These are phyloP conservation scores for Ampelocalamus luodianensis DNA, from an alignment of 176 grass and related monocot genomes.

Conservation along the genomic window DNA sequence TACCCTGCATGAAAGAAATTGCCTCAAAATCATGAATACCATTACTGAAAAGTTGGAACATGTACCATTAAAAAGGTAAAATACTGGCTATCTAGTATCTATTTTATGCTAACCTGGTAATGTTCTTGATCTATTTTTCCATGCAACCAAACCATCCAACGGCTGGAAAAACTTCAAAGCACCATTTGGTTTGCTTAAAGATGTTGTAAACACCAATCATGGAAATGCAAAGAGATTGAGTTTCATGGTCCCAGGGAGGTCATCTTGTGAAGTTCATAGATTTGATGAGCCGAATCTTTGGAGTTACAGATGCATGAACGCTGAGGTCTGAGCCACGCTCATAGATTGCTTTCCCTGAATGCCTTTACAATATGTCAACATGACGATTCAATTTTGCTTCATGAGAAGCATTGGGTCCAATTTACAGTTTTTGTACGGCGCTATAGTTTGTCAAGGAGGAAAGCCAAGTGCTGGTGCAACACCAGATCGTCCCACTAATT, in stretches of 20 bases:
- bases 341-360: slow-evolving; percentile 19
- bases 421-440: slow-evolving; percentile 12
- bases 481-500: slow-evolving; percentile 37
- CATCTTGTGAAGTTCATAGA: slow-evolving; percentile 30
- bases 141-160: slow-evolving; percentile 19
- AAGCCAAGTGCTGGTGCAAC: slow-evolving; percentile 27
- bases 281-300: slow-evolving; percentile 1
- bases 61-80: not conserved
- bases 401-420: slow-evolving; percentile 17
- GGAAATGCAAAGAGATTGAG: slow-evolving; percentile 7
- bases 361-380: slow-evolving; percentile 21
- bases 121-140: slow-evolving; percentile 33
- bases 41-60: not conserved
- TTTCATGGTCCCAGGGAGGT: slow-evolving; percentile 10
- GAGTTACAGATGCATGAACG: slow-evolving; percentile 22
- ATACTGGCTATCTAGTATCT: not conserved
- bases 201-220: slow-evolving; percentile 14
- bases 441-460: slow-evolving; percentile 50
- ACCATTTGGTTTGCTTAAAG: slow-evolving; percentile 24
- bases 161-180: slow-evolving; percentile 4
- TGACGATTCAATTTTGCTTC: slow-evolving; percentile 18
- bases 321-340: not conserved
- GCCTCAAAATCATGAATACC: not conserved
- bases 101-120: slow-evolving; percentile 35
- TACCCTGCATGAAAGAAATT: slow-evolving; percentile 48